Conservation (phyloP, 225 moss, liverwort and hornwort species). For the Asterella californica region DNA sequence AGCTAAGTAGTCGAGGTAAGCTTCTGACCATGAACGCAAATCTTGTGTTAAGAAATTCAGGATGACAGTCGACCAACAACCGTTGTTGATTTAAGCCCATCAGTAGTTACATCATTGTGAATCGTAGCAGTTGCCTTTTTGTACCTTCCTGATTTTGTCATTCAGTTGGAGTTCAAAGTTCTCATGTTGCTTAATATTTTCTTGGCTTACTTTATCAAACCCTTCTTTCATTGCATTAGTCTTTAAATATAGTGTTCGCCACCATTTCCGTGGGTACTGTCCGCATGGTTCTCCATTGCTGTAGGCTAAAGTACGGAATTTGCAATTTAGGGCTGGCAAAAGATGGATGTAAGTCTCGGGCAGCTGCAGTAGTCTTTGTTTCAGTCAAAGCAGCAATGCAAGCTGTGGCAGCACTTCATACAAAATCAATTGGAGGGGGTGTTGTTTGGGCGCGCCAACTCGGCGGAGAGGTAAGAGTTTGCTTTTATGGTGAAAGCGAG, state of each 20-base stretch:
- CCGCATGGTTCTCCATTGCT: neutral
- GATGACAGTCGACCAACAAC: neutral
- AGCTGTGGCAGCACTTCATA: constrained; percentile 82
- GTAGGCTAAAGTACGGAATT: constrained; percentile 9
- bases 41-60: neutral
- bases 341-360: constrained; percentile 83
- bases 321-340: constrained; percentile 60
- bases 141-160: neutral
- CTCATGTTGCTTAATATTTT: neutral
- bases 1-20: constrained; percentile 70
- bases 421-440: constrained; percentile 52
- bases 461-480: constrained; percentile 74
- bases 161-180: neutral
- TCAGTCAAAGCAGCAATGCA: constrained; percentile 77
- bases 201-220: neutral
- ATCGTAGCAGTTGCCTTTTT: no score
- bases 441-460: constrained; percentile 96
- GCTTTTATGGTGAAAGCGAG: neutral
- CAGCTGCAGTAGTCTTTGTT: constrained; percentile 62
- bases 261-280: neutral
- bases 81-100: neutral
- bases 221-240: neutral
- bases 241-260: neutral
- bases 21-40: neutral
- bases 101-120: neutral